phyloP scores from a whole-genome alignment of 1,284 basidiomycete species.

The Malassezia caprae region DNA sequence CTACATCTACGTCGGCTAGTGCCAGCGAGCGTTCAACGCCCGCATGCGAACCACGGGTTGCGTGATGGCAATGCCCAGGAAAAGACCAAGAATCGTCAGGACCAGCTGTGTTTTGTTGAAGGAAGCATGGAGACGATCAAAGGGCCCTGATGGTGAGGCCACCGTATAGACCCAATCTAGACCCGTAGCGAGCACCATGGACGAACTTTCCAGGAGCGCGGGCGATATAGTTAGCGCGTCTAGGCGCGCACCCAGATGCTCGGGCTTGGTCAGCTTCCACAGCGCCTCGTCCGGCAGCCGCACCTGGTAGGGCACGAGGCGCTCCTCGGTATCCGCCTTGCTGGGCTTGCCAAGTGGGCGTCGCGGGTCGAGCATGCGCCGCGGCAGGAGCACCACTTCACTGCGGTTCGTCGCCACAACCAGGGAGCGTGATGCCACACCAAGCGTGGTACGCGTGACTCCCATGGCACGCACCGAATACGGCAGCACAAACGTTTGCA shows the following conservation, averaged over 20 bases:
- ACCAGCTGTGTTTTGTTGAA: constrained; percentile 92
- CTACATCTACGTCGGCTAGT: not conserved
- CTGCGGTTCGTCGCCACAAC: constrained; percentile 72
- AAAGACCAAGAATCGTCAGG: constrained; percentile 65
- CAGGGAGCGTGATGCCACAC: constrained; percentile 75
- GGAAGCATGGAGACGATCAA: constrained; percentile 63
- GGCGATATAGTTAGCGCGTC: constrained; percentile 61
- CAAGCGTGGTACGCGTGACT: constrained; percentile 64
- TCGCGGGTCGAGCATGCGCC: constrained; percentile 70
- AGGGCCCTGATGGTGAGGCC: constrained; percentile 74
- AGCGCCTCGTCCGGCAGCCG: constrained; percentile 64
- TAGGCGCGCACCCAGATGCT: not conserved
- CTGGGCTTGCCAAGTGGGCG: constrained; percentile 67
- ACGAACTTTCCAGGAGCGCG: constrained; percentile 79
- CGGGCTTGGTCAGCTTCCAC: constrained; percentile 62
- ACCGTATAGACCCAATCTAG: constrained; percentile 77
- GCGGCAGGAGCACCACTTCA: constrained; percentile 66
- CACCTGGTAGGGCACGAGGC: constrained; percentile 73
- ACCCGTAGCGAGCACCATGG: constrained; percentile 74
- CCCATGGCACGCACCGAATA: constrained; percentile 61
- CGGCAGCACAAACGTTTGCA: constrained; percentile 65
- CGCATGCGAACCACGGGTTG: constrained; percentile 28
- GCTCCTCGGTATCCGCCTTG: constrained; percentile 70
- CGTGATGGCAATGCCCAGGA: constrained; percentile 63
- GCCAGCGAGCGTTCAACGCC: constrained; percentile 12